phyloP scores from a whole-genome alignment of 257 asterid genomes.

The Capsicum chinense region DNA sequence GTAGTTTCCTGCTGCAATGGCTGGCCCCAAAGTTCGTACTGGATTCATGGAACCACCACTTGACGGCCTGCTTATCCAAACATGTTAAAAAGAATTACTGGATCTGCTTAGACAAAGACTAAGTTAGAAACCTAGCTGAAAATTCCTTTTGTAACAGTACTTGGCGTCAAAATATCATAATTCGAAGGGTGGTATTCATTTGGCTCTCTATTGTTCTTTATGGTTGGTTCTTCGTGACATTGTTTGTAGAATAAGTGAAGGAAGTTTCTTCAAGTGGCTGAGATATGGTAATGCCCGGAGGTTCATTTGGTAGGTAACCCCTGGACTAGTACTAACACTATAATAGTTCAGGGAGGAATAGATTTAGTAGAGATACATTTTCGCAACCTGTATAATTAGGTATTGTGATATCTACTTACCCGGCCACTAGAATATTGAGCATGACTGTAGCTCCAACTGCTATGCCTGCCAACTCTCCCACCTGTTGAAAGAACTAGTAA shows the following conservation, averaged over 20 bases:
- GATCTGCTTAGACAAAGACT: not conserved
- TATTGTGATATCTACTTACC: slow-evolving; percentile 49
- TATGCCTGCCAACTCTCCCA: slow-evolving; percentile 71
- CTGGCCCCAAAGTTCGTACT: slow-evolving; percentile 86
- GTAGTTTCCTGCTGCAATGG: slow-evolving; percentile 88
- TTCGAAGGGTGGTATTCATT: not conserved
- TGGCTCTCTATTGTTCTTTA: not conserved
- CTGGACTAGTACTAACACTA: not conserved
- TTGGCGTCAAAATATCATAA: not conserved
- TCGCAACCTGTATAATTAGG: not conserved
- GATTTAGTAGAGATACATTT: not conserved
- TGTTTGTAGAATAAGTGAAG: not conserved
- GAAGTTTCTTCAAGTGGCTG: slow-evolving; percentile 1
- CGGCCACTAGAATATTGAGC: slow-evolving; percentile 90
- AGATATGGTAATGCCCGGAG: not conserved
- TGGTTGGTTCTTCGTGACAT: not conserved
- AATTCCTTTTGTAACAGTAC: not conserved
- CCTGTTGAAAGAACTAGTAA: slow-evolving; percentile 30
- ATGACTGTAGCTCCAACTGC: slow-evolving; percentile 91
- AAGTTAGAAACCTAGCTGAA: not conserved
- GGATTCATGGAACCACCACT: slow-evolving; percentile 96
- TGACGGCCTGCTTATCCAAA: slow-evolving; percentile 56
- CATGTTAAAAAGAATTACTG: not conserved
- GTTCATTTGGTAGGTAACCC: not conserved
- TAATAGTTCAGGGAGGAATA: not conserved